These are phyloP conservation scores for Dactylonectria estremocensis DNA, from an alignment of 2,329 filamentous ascomycete genomes.

Conservation along the genomic window DNA sequence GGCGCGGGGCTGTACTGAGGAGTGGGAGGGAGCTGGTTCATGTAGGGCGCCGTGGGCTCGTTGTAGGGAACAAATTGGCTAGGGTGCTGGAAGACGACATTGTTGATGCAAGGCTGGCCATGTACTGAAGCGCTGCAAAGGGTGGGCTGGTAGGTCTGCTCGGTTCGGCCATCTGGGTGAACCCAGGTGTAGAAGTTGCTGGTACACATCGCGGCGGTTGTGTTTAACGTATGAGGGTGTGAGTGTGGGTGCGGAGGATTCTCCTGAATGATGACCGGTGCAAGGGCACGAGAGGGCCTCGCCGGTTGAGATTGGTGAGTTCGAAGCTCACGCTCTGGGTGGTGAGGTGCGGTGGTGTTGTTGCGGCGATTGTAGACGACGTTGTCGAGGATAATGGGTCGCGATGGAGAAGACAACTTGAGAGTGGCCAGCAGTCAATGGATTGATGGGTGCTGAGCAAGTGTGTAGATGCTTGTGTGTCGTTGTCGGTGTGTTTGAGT, in stretches of 20 bases:
- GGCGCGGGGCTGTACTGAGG: constrained; percentile 54
- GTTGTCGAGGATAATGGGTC: constrained; percentile 42
- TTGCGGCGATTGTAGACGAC: constrained; percentile 37
- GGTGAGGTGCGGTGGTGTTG: constrained; percentile 31
- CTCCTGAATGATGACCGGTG: constrained; percentile 45
- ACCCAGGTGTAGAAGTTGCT: constrained; percentile 63
- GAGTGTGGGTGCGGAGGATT: constrained; percentile 32
- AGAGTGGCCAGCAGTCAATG: constrained; percentile 26
- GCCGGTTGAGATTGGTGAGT: constrained; percentile 13
- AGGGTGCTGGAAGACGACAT: constrained; percentile 60
- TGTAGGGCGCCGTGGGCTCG: constrained; percentile 47
- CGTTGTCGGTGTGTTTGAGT: constrained; percentile 22
- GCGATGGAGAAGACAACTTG: constrained; percentile 42
- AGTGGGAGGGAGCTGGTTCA: constrained; percentile 58
- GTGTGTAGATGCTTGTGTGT: neutral
- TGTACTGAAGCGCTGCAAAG: constrained; percentile 58
- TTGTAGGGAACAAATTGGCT: constrained; percentile 54
- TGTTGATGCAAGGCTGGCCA: constrained; percentile 59
- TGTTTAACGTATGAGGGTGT: constrained; percentile 38
- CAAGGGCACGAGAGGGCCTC: constrained; percentile 30
- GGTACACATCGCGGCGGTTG: constrained; percentile 64
- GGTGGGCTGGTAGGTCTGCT: constrained; percentile 53
- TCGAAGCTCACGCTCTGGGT: constrained; percentile 31
- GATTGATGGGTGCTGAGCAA: neutral
- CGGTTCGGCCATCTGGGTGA: constrained; percentile 61